Percentiles rank a stretch among this genome's conserved stretches.
These are phyloP conservation scores for Closterium sp. DNA, from an alignment of 139 green algal species.

Conservation along the genomic window DNA sequence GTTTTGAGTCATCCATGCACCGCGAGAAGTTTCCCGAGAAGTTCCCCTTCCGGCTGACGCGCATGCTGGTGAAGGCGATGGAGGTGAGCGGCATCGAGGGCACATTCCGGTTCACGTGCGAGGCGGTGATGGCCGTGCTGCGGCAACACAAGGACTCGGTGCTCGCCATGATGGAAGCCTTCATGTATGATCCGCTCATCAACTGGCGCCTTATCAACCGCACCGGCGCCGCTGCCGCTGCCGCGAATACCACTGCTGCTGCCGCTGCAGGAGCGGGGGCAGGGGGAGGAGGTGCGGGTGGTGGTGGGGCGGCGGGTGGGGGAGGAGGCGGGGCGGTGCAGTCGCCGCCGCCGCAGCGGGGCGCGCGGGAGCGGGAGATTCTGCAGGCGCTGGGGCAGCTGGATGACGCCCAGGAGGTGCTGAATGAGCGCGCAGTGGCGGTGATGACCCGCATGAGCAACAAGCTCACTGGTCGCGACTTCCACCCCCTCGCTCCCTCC, in stretches of 20 bases:
- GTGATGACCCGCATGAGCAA: slow-evolving; percentile 95
- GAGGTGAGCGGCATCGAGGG: slow-evolving; percentile 92
- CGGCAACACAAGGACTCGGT: slow-evolving; percentile 82
- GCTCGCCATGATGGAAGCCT: slow-evolving; percentile 93
- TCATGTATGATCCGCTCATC: slow-evolving; percentile 99
- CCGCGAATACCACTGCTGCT: background rate
- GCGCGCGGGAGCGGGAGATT: slow-evolving; percentile 72
- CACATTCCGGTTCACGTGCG: slow-evolving; percentile 81
- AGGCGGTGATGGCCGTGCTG: slow-evolving; percentile 82
- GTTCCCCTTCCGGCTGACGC: slow-evolving; percentile 77
- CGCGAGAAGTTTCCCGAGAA: slow-evolving; percentile 98
- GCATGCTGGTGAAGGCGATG: slow-evolving; percentile 99
- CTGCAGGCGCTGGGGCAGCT: slow-evolving; percentile 62
- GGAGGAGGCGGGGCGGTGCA: background rate
- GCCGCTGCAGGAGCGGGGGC: too few relatives aligned
- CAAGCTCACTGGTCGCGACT: slow-evolving; percentile 95
- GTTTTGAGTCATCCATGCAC: slow-evolving; percentile 98
- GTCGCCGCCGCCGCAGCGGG: slow-evolving; percentile 41
- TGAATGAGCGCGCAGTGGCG: slow-evolving; percentile 87
- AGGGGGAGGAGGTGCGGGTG: slow-evolving; percentile 35
- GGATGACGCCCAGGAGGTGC: slow-evolving; percentile 69
- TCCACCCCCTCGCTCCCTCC: slow-evolving; percentile 21
- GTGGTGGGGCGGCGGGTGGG: background rate
- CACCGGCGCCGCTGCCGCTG: background rate
- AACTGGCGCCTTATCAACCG: slow-evolving; percentile 91